A percentile compares a stretch with the other conserved stretches of the same genome.
These are phyloP conservation scores for Adansonia gregorii DNA, from an alignment of 441 rosid genomes.

Conservation along the genomic window DNA sequence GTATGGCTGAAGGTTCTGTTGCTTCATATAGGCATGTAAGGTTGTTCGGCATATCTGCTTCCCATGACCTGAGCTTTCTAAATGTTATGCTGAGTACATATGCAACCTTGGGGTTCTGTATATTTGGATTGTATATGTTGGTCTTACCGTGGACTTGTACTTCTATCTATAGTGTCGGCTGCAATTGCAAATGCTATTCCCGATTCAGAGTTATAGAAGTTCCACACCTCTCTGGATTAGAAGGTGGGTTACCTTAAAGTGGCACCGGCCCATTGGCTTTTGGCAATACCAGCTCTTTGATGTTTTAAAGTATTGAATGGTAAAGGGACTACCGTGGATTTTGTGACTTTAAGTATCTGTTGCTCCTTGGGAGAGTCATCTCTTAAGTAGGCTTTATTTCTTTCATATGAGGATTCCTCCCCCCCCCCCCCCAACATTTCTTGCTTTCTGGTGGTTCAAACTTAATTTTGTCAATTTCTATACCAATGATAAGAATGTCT, in stretches of 20 bases:
- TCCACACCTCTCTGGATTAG: neutral
- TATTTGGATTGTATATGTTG: neutral
- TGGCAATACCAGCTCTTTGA: neutral
- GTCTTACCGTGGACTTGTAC: neutral
- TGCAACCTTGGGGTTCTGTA: neutral
- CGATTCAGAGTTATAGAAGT: neutral
- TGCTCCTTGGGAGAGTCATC: neutral
- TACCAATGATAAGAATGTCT: neutral
- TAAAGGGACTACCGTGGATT: neutral
- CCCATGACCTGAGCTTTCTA: neutral
- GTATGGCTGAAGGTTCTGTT: neutral
- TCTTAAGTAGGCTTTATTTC: neutral
- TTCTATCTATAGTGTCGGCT: neutral
- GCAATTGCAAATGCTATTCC: constrained; percentile 3
- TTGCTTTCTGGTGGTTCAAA: neutral
- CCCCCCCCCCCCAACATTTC: neutral
- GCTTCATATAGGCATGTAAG: neutral
- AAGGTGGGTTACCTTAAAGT: neutral
- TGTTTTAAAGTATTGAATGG: neutral
- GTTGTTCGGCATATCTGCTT: neutral
- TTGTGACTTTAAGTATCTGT: neutral
- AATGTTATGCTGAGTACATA: neutral
- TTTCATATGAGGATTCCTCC: neutral
- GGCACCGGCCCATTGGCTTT: neutral
- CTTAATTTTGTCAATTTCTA: neutral